phyloP scores from a whole-genome alignment of 2,329 filamentous ascomycete species.

The Aspergillus puulaauensis region DNA sequence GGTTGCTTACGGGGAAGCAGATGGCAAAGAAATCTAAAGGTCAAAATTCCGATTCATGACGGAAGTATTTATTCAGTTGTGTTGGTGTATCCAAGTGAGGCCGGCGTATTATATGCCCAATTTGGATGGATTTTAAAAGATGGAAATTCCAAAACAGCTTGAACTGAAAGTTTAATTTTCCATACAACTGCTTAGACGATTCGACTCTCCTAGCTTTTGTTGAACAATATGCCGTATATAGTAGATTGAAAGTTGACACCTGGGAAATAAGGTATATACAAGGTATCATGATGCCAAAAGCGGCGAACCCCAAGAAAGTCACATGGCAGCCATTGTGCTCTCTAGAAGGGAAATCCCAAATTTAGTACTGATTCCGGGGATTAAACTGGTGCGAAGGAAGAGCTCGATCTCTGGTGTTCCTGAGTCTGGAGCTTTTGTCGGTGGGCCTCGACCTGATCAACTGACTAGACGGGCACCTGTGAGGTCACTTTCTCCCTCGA shows the following conservation, averaged over 20 bases:
- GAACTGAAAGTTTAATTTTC: neutral
- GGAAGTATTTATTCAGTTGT: too few relatives aligned
- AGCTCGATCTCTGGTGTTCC: constrained; percentile 1
- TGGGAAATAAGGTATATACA: neutral
- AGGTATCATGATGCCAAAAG: neutral
- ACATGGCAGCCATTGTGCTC: neutral
- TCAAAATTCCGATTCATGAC: too few relatives aligned
- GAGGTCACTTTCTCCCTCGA: neutral
- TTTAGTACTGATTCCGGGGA: neutral
- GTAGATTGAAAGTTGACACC: neutral
- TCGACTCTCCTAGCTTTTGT: neutral
- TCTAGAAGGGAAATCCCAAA: neutral
- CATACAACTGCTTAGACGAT: neutral
- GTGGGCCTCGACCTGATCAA: constrained; percentile 8
- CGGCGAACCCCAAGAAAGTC: neutral
- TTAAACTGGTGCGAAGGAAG: neutral
- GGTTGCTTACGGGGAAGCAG: too few relatives aligned
- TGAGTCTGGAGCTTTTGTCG: constrained; percentile 8
- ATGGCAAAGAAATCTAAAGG: neutral
- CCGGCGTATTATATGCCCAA: too few relatives aligned
- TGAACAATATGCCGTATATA: neutral
- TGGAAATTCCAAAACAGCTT: too few relatives aligned
- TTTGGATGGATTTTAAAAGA: too few relatives aligned
- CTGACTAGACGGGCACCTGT: constrained; percentile 5
- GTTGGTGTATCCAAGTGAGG: too few relatives aligned